A percentile compares a stretch with the other conserved stretches of the same genome.
phyloP scores from a whole-genome alignment of 129 eudicot species.

The Flaveria trinervia region DNA sequence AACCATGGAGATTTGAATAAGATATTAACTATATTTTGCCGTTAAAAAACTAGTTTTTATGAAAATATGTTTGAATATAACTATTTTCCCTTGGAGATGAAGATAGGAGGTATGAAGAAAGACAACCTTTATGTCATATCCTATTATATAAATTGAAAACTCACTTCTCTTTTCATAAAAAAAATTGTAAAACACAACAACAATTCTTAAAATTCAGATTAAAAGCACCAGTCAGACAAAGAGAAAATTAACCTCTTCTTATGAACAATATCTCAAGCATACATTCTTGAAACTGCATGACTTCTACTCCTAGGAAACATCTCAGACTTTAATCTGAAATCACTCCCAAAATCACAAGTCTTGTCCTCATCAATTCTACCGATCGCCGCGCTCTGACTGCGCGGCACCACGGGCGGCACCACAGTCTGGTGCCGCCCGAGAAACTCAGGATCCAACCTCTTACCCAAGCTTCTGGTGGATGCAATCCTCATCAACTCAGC shows the following conservation, averaged over 20 bases:
- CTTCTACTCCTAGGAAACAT: conserved; percentile 47
- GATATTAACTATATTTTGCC: no score
- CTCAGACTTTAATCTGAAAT: conserved; percentile 33
- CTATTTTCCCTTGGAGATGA: not conserved
- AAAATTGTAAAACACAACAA: not conserved
- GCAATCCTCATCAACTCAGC: conserved; percentile 54
- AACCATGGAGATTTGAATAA: no score
- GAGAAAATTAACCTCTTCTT: conserved; percentile 16
- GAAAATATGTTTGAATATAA: no score
- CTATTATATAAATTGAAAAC: conserved; percentile 21
- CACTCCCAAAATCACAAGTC: conserved; percentile 42
- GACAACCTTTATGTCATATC: not conserved
- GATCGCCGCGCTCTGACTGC: conserved; percentile 49
- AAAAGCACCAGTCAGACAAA: not conserved
- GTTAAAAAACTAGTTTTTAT: no score
- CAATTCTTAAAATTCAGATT: not conserved
- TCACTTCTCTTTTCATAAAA: conserved; percentile 6
- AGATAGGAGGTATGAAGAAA: not conserved
- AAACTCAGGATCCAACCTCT: conserved; percentile 32
- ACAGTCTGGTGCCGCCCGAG: conserved; percentile 15
- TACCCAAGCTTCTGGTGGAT: conserved; percentile 35
- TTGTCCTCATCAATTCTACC: conserved; percentile 65
- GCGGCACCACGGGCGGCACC: conserved; percentile 23
- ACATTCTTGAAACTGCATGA: conserved; percentile 41
- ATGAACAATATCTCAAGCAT: conserved; percentile 21